These are phyloP conservation scores for Baorangia bicolor DNA, from an alignment of 768 basidiomycete species.

Conservation along the genomic window DNA sequence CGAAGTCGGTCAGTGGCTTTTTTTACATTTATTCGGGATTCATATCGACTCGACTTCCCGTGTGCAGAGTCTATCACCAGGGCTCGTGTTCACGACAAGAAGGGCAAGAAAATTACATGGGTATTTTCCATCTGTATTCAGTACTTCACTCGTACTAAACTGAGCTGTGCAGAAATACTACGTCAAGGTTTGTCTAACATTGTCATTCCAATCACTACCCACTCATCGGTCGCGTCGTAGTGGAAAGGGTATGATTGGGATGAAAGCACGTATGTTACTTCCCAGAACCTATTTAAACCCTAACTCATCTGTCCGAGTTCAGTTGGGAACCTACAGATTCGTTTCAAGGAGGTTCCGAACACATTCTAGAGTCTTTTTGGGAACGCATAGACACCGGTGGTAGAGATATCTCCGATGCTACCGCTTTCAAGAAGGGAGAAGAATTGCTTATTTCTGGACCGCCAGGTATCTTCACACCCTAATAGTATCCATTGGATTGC, in stretches of 20 bases:
- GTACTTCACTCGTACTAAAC: conserved; percentile 11
- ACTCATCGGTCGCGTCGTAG: conserved; percentile 32
- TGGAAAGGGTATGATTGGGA: conserved; percentile 59
- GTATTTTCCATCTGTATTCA: conserved; percentile 33
- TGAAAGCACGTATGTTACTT: conserved; percentile 55
- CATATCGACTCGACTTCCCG: not conserved
- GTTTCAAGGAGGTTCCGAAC: conserved; percentile 54
- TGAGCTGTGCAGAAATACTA: conserved; percentile 46
- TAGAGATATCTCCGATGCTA: conserved; percentile 50
- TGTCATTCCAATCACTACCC: not conserved
- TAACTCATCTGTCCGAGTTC: conserved; percentile 6
- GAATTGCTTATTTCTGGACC: conserved; percentile 55
- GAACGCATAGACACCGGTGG: conserved; percentile 30
- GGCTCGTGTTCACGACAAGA: conserved; percentile 50
- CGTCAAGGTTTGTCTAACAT: conserved; percentile 48
- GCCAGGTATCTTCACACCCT: conserved; percentile 43
- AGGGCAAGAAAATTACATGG: conserved; percentile 49
- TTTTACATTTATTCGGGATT: not conserved
- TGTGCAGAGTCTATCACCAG: conserved; percentile 49
- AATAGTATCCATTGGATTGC: not conserved
- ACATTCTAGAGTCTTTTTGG: conserved; percentile 45
- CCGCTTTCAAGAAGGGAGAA: conserved; percentile 53
- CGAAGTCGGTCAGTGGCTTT: conserved; percentile 58
- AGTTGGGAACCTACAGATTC: conserved; percentile 72
- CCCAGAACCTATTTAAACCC: not conserved